phyloP scores from a whole-genome alignment of 345 rosid genomes.

The Aegle marmelos region DNA sequence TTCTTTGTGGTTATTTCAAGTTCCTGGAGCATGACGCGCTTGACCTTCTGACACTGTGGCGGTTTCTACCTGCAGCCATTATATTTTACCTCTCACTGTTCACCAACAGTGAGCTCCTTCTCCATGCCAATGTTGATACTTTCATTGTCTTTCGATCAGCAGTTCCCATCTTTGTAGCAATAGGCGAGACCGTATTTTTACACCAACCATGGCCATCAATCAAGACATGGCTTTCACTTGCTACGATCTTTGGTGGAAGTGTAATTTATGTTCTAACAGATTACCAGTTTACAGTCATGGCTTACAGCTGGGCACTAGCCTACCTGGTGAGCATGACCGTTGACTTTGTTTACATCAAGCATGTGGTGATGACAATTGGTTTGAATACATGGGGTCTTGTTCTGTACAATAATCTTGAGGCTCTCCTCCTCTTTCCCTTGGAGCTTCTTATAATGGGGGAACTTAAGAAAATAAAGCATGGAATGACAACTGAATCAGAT shows the following conservation, averaged over 20 bases:
- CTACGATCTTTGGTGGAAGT: conserved; percentile 84
- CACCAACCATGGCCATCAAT: conserved; percentile 88
- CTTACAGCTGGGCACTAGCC: conserved; percentile 89
- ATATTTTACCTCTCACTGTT: conserved; percentile 90
- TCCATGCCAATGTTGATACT: conserved; percentile 96
- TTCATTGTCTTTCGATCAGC: conserved; percentile 91
- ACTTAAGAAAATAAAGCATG: conserved; percentile 81
- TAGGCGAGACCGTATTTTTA: conserved; percentile 83
- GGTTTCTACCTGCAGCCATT: conserved; percentile 89
- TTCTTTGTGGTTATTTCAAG: conserved; percentile 53
- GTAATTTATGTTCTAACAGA: conserved; percentile 84
- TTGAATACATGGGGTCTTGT: conserved; percentile 97
- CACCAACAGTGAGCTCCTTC: conserved; percentile 95
- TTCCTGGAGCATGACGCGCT: conserved; percentile 68
- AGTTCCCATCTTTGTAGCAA: conserved; percentile 90
- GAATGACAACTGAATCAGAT: conserved; percentile 62
- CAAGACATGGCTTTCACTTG: conserved; percentile 77
- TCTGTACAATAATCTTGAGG: conserved; percentile 92
- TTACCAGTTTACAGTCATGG: conserved; percentile 77
- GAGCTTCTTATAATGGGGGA: conserved; percentile 97
- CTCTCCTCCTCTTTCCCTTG: conserved; percentile 80
- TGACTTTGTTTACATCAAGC: conserved; percentile 98
- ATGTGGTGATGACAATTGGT: conserved; percentile 95
- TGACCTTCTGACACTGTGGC: conserved; percentile 80
- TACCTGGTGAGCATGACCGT: conserved; percentile 88